These are phyloP conservation scores for Saposhnikovia divaricata DNA, from an alignment of 129 eudicot species.

Conservation along the genomic window DNA sequence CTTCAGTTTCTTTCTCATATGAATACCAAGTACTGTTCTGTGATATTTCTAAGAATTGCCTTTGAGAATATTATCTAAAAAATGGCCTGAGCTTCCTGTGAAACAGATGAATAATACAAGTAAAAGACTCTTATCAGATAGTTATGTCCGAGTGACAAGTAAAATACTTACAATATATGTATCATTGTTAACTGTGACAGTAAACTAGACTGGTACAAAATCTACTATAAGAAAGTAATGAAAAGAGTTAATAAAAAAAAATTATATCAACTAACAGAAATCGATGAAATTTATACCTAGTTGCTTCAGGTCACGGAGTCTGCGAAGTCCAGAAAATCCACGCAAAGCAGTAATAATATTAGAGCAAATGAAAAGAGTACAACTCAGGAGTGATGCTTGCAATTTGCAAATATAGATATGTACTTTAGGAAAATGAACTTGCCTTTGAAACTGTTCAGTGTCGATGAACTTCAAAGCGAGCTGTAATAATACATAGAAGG, in stretches of 20 bases:
- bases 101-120: constrained; percentile 2
- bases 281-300: constrained; percentile 47
- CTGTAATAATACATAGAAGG: constrained; percentile 35
- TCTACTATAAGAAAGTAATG: background rate
- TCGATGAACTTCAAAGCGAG: constrained; percentile 76
- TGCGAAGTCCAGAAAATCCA: constrained; percentile 21
- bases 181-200: background rate
- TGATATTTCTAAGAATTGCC: background rate
- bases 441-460: constrained; percentile 95
- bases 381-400: background rate
- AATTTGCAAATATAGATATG: background rate
- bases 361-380: constrained; percentile 4
- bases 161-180: background rate
- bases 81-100: background rate
- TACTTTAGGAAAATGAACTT: constrained; percentile 18
- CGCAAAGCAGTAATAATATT: background rate
- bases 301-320: constrained; percentile 92
- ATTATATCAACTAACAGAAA: background rate
- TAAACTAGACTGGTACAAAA: background rate
- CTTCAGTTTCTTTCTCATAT: background rate
- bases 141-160: background rate
- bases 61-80: background rate
- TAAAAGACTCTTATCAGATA: background rate
- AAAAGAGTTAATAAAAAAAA: background rate
- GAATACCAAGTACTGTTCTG: background rate